These are phyloP conservation scores for Monosporozyma solicola DNA, from an alignment of 805 yeast species.

Conservation along the genomic window DNA sequence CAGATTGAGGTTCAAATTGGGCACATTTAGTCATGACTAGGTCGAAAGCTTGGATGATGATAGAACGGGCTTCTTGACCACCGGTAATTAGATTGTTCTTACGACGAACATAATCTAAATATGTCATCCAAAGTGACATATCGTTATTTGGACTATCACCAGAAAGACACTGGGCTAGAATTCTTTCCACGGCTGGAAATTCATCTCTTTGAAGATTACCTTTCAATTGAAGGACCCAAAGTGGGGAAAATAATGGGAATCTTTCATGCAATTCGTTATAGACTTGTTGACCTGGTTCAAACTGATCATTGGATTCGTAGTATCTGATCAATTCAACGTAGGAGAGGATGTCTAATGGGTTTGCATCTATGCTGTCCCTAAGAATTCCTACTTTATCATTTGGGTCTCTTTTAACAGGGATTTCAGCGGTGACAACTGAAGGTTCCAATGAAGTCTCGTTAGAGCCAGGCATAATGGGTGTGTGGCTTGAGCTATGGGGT, in stretches of 20 bases:
- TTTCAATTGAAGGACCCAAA: constrained; percentile 70
- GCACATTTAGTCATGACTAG: constrained; percentile 75
- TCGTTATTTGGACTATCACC: constrained; percentile 35
- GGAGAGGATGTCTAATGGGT: constrained; percentile 44
- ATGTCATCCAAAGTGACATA: constrained; percentile 65
- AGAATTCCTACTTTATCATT: background rate
- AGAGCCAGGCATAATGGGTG: background rate
- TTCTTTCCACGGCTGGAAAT: constrained; percentile 52
- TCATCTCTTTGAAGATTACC: constrained; percentile 58
- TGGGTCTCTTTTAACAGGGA: background rate
- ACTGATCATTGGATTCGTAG: constrained; percentile 44
- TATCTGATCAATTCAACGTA: constrained; percentile 50
- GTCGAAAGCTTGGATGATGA: constrained; percentile 74
- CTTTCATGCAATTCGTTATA: constrained; percentile 52
- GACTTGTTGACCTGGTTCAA: constrained; percentile 47
- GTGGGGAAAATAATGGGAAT: constrained; percentile 59
- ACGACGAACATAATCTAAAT: constrained; percentile 68
- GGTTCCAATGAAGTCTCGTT: constrained; percentile 1
- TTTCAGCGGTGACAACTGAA: background rate
- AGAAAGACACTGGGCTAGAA: constrained; percentile 57
- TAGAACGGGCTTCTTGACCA: constrained; percentile 68
- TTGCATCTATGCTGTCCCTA: constrained; percentile 6
- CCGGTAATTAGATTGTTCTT: constrained; percentile 62
- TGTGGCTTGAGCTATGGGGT: background rate
- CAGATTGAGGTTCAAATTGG: constrained; percentile 55